A percentile compares a stretch with the other conserved stretches of the same genome.
Evolutionary conservation across 1,139 yeast genomes (phyloP).

Genomic region (Hansenula sp.): DNA sequence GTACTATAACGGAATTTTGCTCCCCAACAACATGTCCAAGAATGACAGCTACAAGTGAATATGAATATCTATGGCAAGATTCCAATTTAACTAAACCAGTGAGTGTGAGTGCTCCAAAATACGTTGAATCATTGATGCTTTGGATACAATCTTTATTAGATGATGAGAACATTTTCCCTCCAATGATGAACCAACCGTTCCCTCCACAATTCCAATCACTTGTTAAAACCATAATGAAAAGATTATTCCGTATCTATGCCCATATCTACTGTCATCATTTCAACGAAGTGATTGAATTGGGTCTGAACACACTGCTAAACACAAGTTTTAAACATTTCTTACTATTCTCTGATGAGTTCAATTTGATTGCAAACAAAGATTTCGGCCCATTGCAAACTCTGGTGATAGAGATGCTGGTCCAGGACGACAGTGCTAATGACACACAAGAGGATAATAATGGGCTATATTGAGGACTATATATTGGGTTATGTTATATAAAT

Average conservation of each 20-base stretch:
- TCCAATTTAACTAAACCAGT: constrained; percentile 52
- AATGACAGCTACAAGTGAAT: constrained; percentile 96
- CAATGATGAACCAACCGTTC: constrained; percentile 84
- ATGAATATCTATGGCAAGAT: constrained; percentile 96
- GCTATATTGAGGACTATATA: not conserved
- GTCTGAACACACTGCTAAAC: constrained; percentile 87
- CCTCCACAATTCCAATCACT: constrained; percentile 66
- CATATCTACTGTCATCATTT: constrained; percentile 97
- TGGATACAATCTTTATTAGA: constrained; percentile 93
- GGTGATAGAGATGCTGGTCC: constrained; percentile 47
- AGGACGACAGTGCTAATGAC: constrained; percentile 4
- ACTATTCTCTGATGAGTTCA: constrained; percentile 79
- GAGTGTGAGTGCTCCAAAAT: constrained; percentile 86
- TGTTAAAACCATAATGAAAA: constrained; percentile 80
- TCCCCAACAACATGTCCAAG: constrained; percentile 90
- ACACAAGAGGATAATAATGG: not conserved
- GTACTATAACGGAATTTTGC: constrained; percentile 94
- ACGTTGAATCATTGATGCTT: constrained; percentile 85
- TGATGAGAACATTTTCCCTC: constrained; percentile 85
- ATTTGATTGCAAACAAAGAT: constrained; percentile 70
- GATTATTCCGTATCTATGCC: constrained; percentile 93
- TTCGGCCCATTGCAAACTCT: constrained; percentile 90
- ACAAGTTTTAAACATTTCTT: constrained; percentile 94
- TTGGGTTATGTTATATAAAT: not conserved
- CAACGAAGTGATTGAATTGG: constrained; percentile 88